These are phyloP conservation scores for Chloranthus sessilifolius DNA, from an alignment of 164 flowering plant genomes.

Conservation along the genomic window DNA sequence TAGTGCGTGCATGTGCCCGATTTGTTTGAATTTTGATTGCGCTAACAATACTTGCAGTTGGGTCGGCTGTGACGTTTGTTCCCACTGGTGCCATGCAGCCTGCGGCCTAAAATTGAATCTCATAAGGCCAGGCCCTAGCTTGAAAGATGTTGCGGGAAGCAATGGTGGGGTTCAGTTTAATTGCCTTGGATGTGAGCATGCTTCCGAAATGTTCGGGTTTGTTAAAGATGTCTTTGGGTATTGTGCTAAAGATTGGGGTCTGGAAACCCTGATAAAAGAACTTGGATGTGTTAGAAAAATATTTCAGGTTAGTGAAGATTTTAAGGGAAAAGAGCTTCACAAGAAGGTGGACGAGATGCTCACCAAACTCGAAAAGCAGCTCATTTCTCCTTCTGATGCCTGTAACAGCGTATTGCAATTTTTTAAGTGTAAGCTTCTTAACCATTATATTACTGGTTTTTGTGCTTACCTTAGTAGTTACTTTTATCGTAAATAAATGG, in stretches of 20 bases:
- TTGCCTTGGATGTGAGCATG: constrained; percentile 89
- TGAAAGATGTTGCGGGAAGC: constrained; percentile 57
- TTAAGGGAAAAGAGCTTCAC: constrained; percentile 66
- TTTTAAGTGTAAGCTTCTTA: constrained; percentile 59
- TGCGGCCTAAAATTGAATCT: constrained; percentile 73
- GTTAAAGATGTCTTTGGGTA: constrained; percentile 75
- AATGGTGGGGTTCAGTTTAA: constrained; percentile 79
- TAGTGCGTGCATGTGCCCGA: constrained; percentile 92
- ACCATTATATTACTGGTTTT: constrained; percentile 3
- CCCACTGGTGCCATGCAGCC: constrained; percentile 95
- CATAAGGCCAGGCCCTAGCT: constrained; percentile 65
- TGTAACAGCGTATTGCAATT: constrained; percentile 56
- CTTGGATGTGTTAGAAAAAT: constrained; percentile 84
- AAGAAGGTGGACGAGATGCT: constrained; percentile 57
- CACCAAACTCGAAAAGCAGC: constrained; percentile 45
- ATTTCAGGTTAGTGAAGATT: constrained; percentile 64
- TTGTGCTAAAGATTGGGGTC: constrained; percentile 80
- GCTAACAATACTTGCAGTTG: constrained; percentile 92
- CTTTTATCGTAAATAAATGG: too few species aligned
- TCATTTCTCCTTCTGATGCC: constrained; percentile 58
- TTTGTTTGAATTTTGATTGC: constrained; percentile 78
- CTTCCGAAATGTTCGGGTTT: constrained; percentile 94
- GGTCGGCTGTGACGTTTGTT: constrained; percentile 96
- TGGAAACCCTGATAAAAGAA: constrained; percentile 65
- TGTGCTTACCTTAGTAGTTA: too few species aligned